Percentiles rank a stretch among this genome's conserved stretches.
These are phyloP conservation scores for Colletotrichum sp. DNA, from an alignment of 2,329 filamentous ascomycete genomes.

Conservation along the genomic window DNA sequence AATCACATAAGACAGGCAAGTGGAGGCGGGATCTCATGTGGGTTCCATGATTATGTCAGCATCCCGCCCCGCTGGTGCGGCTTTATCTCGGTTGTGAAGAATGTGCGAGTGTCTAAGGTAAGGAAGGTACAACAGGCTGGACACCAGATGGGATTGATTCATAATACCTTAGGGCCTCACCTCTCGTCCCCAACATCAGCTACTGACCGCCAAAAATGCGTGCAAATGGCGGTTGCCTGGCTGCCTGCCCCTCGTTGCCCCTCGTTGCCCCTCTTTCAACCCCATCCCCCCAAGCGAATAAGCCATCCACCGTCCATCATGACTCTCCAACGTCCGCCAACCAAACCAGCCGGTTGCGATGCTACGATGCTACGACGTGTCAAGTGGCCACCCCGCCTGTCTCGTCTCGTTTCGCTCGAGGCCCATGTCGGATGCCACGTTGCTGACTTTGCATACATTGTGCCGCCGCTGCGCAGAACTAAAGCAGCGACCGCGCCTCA, in stretches of 20 bases:
- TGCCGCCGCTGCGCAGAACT: background rate
- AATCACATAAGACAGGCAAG: too few species aligned
- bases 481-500: background rate
- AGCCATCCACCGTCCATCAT: background rate
- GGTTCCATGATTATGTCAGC: too few species aligned
- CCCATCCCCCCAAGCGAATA: background rate
- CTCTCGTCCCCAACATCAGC: too few species aligned
- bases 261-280: background rate
- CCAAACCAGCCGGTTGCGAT: background rate
- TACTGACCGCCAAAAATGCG: background rate
- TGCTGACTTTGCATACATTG: background rate
- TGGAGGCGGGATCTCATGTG: too few species aligned
- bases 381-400: background rate
- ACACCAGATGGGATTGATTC: too few species aligned
- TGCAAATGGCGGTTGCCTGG: background rate
- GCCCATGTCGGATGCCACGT: constrained; percentile 3
- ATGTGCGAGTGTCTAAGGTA: too few species aligned
- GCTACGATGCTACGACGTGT: background rate
- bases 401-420: background rate
- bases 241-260: background rate
- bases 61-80: too few species aligned
- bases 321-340: background rate
- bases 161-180: too few species aligned
- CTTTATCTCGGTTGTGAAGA: too few species aligned
- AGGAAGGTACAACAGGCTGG: too few species aligned